These are phyloP conservation scores for Ichthyophthirius multifiliis DNA, from an alignment of 169 alveolate genomes.

Conservation along the genomic window DNA sequence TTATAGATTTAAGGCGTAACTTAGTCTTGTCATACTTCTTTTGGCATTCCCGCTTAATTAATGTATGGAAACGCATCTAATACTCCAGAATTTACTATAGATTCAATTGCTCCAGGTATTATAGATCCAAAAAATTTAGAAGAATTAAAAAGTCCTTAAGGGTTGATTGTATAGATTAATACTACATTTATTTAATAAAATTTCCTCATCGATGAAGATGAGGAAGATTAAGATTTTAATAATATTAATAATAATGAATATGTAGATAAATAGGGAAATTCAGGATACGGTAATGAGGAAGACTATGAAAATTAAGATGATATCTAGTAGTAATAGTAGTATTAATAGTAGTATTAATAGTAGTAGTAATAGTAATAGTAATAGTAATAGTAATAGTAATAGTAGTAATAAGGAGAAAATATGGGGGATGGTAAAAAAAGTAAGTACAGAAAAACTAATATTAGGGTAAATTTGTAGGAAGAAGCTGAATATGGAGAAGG, in stretches of 20 bases:
- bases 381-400: no score
- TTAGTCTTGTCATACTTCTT: not conserved
- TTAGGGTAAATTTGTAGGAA: not conserved
- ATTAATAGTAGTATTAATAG: no score
- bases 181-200: not conserved
- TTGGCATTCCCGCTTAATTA: not conserved
- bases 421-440: not conserved
- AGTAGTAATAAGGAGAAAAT: not conserved
- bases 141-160: not conserved
- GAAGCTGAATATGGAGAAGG: conserved; percentile 3
- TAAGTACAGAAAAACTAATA: not conserved
- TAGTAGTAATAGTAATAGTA: no score
- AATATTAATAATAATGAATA: no score
- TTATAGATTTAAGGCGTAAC: not conserved
- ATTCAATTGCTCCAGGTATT: not conserved
- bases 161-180: not conserved
- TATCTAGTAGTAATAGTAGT: no score
- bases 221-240: no score
- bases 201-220: conserved; percentile 10
- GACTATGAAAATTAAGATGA: not conserved
- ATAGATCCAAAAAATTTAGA: not conserved
- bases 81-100: not conserved
- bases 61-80: not conserved
- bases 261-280: no score
- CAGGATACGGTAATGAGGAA: not conserved